phyloP scores from a whole-genome alignment of 1,284 basidiomycete species.

The Irpex sp. region DNA sequence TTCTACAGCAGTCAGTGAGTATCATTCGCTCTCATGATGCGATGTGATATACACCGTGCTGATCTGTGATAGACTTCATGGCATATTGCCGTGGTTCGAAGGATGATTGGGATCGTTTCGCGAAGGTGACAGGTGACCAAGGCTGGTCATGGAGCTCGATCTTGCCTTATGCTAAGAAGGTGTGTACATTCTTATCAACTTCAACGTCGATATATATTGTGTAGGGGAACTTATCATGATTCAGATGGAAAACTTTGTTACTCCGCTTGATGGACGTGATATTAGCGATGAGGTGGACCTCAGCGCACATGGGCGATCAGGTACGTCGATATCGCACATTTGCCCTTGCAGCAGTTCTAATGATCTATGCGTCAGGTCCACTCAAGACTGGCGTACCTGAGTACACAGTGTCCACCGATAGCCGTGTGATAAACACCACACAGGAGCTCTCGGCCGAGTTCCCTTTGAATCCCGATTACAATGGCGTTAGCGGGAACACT shows the following conservation, averaged over 20 bases:
- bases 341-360: background rate
- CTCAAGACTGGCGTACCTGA: background rate
- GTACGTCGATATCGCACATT: background rate
- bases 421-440: background rate
- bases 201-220: background rate
- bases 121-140: slow-evolving; percentile 23
- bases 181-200: slow-evolving; percentile 10
- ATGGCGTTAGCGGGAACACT: background rate
- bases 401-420: background rate
- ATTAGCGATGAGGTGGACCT: background rate
- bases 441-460: background rate
- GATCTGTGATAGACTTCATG: slow-evolving; percentile 20
- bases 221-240: background rate
- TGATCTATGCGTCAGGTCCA: background rate
- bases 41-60: background rate
- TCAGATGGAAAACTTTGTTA: background rate
- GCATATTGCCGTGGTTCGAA: slow-evolving; percentile 28
- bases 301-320: background rate
- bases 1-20: slow-evolving; percentile 12
- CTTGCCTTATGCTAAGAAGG: slow-evolving; percentile 25
- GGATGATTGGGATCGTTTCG: slow-evolving; percentile 29
- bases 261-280: background rate
- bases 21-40: background rate
- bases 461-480: slow-evolving; percentile 1
- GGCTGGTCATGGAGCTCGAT: slow-evolving; percentile 29